phyloP scores from a whole-genome alignment of 1,284 basidiomycete species.

The Leccinum solheimii region DNA sequence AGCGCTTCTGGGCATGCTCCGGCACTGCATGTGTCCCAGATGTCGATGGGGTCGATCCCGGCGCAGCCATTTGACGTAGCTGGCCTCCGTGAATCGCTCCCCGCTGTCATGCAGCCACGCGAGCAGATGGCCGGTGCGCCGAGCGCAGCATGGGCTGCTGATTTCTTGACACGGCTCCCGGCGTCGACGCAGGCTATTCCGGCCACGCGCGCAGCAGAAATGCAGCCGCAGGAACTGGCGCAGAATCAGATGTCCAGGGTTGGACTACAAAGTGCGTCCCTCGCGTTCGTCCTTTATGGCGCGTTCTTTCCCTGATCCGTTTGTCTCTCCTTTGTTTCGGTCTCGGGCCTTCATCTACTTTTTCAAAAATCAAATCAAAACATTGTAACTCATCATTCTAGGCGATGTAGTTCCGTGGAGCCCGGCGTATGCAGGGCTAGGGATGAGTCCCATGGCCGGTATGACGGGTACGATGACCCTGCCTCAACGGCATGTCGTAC shows the following conservation, averaged over 20 bases:
- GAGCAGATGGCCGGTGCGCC: constrained; percentile 28
- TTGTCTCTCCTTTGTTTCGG: background rate
- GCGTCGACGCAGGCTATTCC: constrained; percentile 1
- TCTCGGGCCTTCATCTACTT: background rate
- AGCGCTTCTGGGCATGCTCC: constrained; percentile 33
- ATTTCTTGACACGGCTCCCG: constrained; percentile 45
- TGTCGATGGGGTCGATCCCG: constrained; percentile 11
- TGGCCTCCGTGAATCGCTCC: constrained; percentile 55
- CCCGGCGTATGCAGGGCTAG: constrained; percentile 32
- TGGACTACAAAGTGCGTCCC: constrained; percentile 22
- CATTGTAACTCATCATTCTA: background rate
- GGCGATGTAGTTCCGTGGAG: constrained; percentile 41
- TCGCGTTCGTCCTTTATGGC: constrained; percentile 1
- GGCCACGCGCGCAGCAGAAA: background rate
- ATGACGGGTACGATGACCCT: constrained; percentile 33
- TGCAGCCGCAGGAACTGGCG: constrained; percentile 12
- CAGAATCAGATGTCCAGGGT: constrained; percentile 7
- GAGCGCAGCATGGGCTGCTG: constrained; percentile 35
- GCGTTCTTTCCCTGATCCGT: constrained; percentile 7
- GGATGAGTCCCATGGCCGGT: constrained; percentile 41
- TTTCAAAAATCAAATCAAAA: background rate
- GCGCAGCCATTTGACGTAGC: constrained; percentile 49
- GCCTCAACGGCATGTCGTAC: constrained; percentile 35
- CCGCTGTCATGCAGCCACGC: constrained; percentile 33
- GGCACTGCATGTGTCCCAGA: constrained; percentile 24